Conservation (phyloP, 768 basidiomycete species). For the Hypholoma sublateritium region DNA sequence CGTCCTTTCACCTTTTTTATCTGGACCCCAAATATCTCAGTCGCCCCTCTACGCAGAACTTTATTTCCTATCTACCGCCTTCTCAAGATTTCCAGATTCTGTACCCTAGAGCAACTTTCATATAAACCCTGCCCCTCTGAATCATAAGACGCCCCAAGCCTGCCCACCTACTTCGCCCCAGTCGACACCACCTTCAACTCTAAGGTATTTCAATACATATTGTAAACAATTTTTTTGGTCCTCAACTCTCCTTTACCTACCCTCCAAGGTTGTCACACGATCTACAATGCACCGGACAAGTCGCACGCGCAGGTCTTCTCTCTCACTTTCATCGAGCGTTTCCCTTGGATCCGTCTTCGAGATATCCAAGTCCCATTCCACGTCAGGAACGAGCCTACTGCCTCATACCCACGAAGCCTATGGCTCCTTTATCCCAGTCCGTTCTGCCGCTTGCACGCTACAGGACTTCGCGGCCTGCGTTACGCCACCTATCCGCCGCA, state of each 20-base stretch:
- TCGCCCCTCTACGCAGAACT: neutral
- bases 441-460: conserved; percentile 24
- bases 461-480: conserved; percentile 17
- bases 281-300: too few relatives aligned
- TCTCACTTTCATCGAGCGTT: conserved; percentile 24
- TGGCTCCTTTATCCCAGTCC: conserved; percentile 28
- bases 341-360: conserved; percentile 21
- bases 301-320: conserved; percentile 20
- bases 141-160: neutral
- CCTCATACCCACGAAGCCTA: conserved; percentile 23
- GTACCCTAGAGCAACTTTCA: neutral
- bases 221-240: too few relatives aligned
- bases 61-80: neutral
- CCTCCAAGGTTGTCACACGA: too few relatives aligned
- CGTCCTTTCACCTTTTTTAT: neutral
- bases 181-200: neutral
- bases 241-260: too few relatives aligned
- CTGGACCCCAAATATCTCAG: neutral
- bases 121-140: neutral
- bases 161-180: neutral
- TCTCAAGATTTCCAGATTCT: neutral
- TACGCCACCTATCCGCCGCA: conserved; percentile 12
- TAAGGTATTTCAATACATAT: neutral
- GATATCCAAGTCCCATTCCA: conserved; percentile 23
- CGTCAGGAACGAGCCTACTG: conserved; percentile 17